Evolutionary conservation across 768 basidiomycete species (phyloP), one percentile per base, ranked within the genome.

Genomic region (Panus rudis): DNA sequence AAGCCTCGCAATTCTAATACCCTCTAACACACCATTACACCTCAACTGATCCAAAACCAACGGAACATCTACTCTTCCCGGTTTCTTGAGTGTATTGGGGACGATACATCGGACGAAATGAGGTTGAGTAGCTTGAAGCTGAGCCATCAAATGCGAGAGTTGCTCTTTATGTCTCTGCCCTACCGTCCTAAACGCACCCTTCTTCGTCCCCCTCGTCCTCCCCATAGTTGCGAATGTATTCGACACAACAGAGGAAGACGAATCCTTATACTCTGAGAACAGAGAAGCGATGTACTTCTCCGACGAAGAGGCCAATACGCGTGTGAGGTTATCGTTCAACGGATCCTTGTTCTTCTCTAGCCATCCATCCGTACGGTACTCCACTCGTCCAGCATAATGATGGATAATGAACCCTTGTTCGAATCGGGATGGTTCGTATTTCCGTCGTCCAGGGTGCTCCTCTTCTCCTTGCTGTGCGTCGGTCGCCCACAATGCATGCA

Each of bases 301-400:
- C 2, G 80, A 72, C 4, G 94, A 93, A 7, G 76, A 71, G 1
- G 89, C 81, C 3, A 98, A 73, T 27, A 98, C 82, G 17, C 90
- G 80, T 1, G 91, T 89, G 41, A 98, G 75, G 59, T 96, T 92
- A 62, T 97, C 93, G 58, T 97, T 97, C 45, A 99, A 68, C 0
- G 96, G 96, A 55, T 99, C 96, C 66, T 96, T 96, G 73, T 99
- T 99, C 81, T 98, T 99, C 69, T 94, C 93, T 52, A 99, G 68
- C 96, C 96, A 99, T 13, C 92, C 90, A 28, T 90, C 83, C 2
- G 92, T 97, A 22, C 84, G 78, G 56, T 99, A 99, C 55, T 98
- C 93, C 55, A 99, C 96, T 52, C 81, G 86, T 24, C 92, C 96
- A 1, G 96, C 96, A 56, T 98, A 98, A 59, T 99, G 96, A 48